Conservation (phyloP, 2,329 filamentous ascomycete species). For the Fusarium sp. region DNA sequence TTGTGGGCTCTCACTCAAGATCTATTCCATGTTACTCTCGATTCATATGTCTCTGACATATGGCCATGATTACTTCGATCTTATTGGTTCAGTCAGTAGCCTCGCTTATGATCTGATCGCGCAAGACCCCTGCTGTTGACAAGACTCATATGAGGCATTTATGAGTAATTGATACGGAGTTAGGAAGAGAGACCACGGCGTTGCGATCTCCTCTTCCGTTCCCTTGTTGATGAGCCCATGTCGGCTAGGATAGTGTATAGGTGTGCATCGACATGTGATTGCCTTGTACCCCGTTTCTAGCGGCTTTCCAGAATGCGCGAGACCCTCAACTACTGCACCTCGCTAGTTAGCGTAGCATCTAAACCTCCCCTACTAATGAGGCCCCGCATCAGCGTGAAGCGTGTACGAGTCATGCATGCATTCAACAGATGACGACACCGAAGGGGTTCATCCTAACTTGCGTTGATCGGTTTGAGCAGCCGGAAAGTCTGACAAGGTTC, state of each 20-base stretch:
- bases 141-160: background rate
- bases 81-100: background rate
- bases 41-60: background rate
- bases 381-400: background rate
- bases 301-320: background rate
- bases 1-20: background rate
- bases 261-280: background rate
- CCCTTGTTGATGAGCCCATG: background rate
- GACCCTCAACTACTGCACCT: background rate
- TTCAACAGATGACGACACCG: background rate
- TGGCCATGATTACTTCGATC: fast-evolving
- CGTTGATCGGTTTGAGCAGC: background rate
- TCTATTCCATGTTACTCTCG: background rate
- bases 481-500: background rate
- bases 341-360: background rate
- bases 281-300: background rate
- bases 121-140: background rate
- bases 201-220: background rate
- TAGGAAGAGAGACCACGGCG: background rate
- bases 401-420: background rate
- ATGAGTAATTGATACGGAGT: background rate
- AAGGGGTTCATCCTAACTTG: background rate
- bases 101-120: background rate
- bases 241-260: background rate
- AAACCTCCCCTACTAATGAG: background rate